Evolutionary conservation across 208 protist species (phyloP).

Genomic region (Leishmania mexicana): DNA sequence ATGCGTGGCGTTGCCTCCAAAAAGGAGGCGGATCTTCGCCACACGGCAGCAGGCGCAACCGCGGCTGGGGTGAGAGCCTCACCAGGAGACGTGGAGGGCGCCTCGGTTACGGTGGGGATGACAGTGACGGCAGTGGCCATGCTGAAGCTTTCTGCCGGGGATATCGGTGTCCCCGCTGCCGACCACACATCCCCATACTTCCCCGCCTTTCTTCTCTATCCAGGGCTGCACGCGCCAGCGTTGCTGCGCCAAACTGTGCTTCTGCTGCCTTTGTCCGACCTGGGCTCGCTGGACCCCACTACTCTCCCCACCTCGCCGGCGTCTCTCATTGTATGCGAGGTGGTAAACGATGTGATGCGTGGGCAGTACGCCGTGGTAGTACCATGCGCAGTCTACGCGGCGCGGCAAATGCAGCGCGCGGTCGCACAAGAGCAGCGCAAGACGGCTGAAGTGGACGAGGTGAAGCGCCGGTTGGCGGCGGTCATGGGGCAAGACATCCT

Average conservation of each 20-base stretch:
- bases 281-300: conserved; percentile 25
- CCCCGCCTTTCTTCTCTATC: conserved; percentile 59
- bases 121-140: conserved; percentile 31
- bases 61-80: background rate
- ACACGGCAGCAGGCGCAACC: conserved; percentile 21
- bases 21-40: conserved; percentile 63
- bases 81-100: conserved; percentile 2
- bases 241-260: conserved; percentile 27
- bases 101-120: conserved; percentile 12
- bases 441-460: conserved; percentile 41
- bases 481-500: conserved; percentile 38
- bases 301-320: conserved; percentile 38
- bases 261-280: conserved; percentile 24
- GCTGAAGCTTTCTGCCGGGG: conserved; percentile 41
- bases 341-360: conserved; percentile 39
- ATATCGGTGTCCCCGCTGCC: conserved; percentile 39
- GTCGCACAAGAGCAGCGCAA: conserved; percentile 24
- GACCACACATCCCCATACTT: conserved; percentile 15
- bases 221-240: conserved; percentile 17
- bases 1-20: conserved; percentile 70
- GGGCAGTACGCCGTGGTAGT: conserved; percentile 59
- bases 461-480: conserved; percentile 45
- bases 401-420: conserved; percentile 32
- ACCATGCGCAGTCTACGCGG: conserved; percentile 41
- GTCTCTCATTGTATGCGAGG: conserved; percentile 51